phyloP scores from a whole-genome alignment of 2,329 filamentous ascomycete genomes.

The Tolypocladium pustulatum region DNA sequence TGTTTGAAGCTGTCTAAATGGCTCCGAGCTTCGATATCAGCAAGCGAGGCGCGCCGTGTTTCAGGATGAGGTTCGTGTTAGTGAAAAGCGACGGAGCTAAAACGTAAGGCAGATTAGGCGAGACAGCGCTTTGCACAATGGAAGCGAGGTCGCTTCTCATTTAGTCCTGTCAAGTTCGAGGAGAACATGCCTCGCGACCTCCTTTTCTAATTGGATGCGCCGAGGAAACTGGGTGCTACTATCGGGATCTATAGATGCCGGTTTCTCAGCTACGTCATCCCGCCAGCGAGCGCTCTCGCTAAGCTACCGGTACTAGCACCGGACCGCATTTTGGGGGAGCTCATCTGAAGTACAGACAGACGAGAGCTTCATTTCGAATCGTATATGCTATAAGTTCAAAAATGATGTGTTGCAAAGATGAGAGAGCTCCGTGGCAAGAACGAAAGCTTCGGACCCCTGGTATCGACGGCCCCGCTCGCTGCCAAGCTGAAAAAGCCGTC shows the following conservation, averaged over 20 bases:
- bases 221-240: background rate
- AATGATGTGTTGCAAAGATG: background rate
- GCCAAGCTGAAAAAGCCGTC: background rate
- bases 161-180: background rate
- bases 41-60: background rate
- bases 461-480: background rate
- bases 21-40: background rate
- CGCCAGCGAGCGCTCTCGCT: slow-evolving; percentile 73
- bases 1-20: background rate
- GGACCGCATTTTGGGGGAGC: slow-evolving; percentile 52
- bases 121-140: background rate
- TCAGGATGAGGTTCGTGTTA: background rate
- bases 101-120: background rate
- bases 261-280: slow-evolving; percentile 54
- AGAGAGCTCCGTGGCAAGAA: background rate
- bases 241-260: slow-evolving; percentile 49
- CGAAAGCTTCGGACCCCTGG: background rate
- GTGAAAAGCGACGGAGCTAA: background rate
- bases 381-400: background rate
- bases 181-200: background rate
- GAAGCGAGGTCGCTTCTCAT: background rate
- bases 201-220: no score
- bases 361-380: background rate
- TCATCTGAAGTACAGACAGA: slow-evolving; percentile 58
- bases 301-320: slow-evolving; percentile 45